These are phyloP conservation scores for Moesziomyces parantarcticus DNA, from an alignment of 1,284 basidiomycete species.

Conservation along the genomic window DNA sequence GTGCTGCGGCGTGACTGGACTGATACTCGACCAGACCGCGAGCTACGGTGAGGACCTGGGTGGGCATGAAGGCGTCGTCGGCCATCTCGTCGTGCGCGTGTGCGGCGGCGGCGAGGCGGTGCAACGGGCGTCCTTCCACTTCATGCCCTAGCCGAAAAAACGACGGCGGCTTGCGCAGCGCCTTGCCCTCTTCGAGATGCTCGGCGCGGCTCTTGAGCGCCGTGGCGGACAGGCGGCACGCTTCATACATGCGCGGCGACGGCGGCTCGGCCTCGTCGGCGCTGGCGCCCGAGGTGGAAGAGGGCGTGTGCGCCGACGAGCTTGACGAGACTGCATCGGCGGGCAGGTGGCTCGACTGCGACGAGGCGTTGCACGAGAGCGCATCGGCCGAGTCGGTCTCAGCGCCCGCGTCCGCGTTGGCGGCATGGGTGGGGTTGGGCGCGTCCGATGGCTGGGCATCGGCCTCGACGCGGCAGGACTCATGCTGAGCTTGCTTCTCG, in stretches of 20 bases:
- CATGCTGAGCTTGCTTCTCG: constrained; percentile 12
- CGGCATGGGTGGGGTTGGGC: background rate
- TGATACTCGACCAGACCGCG: constrained; percentile 47
- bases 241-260: constrained; percentile 34
- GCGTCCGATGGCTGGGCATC: constrained; percentile 28
- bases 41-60: constrained; percentile 46
- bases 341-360: constrained; percentile 42
- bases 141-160: constrained; percentile 59
- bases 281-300: constrained; percentile 42
- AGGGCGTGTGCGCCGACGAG: constrained; percentile 47
- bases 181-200: constrained; percentile 32
- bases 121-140: constrained; percentile 41
- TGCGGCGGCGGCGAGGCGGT: background rate
- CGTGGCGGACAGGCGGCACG: constrained; percentile 26
- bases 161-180: constrained; percentile 39
- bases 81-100: constrained; percentile 1
- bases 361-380: constrained; percentile 44
- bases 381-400: constrained; percentile 1
- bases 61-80: constrained; percentile 48
- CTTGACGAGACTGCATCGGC: constrained; percentile 39
- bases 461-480: constrained; percentile 32
- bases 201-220: constrained; percentile 33
- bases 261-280: constrained; percentile 47
- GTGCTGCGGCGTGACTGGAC: constrained; percentile 10
- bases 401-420: constrained; percentile 6